Conservation (phyloP, 208 protist species). For the Crithidia thermophila region DNA sequence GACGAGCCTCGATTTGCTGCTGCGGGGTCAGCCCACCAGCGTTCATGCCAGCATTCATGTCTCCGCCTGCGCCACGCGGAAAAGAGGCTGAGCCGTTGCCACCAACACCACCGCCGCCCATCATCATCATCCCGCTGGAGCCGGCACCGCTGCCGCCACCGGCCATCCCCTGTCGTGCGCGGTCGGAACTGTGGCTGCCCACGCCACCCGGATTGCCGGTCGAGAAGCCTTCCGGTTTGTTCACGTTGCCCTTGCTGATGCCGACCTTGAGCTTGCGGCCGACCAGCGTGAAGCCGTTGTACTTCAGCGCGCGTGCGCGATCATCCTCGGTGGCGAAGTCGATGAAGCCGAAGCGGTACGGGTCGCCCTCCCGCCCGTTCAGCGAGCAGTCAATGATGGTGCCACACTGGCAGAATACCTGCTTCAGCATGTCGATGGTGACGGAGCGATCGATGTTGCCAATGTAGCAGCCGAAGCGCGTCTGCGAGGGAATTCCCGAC, state of each 20-base stretch:
- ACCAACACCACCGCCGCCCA: too few relatives aligned
- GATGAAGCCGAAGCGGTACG: conserved; percentile 89
- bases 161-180: conserved; percentile 6
- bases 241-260: conserved; percentile 86
- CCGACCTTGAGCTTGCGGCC: conserved; percentile 84
- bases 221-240: conserved; percentile 35
- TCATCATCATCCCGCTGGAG: too few relatives aligned
- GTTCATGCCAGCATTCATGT: too few relatives aligned
- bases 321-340: conserved; percentile 86
- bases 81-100: too few relatives aligned
- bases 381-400: conserved; percentile 85
- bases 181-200: conserved; percentile 3
- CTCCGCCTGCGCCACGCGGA: too few relatives aligned
- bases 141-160: neutral
- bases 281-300: conserved; percentile 82
- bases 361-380: conserved; percentile 79
- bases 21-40: conserved; percentile 35
- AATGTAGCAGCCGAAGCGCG: conserved; percentile 84
- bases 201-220: conserved; percentile 26
- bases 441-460: conserved; percentile 88
- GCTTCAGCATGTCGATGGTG: conserved; percentile 73
- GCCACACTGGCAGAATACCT: conserved; percentile 83
- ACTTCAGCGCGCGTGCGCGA: conserved; percentile 78
- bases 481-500: conserved; percentile 36
- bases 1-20: conserved; percentile 56